Percentiles rank a stretch among this genome's conserved stretches.
These are phyloP conservation scores for Bolboschoenus planiculmis DNA, from an alignment of 176 grass and related monocot genomes.

Conservation along the genomic window DNA sequence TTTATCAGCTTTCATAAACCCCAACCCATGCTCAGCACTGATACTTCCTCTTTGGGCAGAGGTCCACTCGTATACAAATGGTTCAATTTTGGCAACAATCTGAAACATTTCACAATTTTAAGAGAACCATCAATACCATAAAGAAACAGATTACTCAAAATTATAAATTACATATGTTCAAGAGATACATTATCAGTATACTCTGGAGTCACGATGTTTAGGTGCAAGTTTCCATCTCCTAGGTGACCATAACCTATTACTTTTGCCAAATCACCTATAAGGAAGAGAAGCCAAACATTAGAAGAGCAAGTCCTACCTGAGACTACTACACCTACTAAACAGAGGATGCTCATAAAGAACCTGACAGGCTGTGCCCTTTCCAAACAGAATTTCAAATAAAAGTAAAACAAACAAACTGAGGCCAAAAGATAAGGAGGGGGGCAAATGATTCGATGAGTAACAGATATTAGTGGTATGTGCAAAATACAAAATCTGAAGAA, in stretches of 20 bases:
- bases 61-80: slow-evolving; percentile 94
- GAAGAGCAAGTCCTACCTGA: background rate
- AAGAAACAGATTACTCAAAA: slow-evolving; percentile 11
- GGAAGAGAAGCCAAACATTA: slow-evolving; percentile 7
- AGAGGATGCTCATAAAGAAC: background rate
- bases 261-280: slow-evolving; percentile 45
- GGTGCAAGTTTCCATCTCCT: slow-evolving; percentile 91
- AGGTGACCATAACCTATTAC: slow-evolving; percentile 91
- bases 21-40: slow-evolving; percentile 86
- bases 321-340: background rate
- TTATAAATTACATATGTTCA: background rate
- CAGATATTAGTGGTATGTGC: background rate
- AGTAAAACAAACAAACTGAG: background rate
- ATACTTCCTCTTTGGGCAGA: slow-evolving; percentile 88
- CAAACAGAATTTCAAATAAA: background rate
- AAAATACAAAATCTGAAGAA: background rate
- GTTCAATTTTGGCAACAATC: slow-evolving; percentile 70
- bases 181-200: slow-evolving; percentile 63
- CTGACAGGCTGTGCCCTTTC: background rate
- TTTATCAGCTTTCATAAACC: slow-evolving; percentile 92
- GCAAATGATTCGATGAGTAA: background rate
- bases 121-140: slow-evolving; percentile 18
- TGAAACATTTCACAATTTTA: slow-evolving; percentile 37
- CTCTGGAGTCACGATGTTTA: slow-evolving; percentile 68
- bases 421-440: background rate